Conservation (phyloP, 2,329 filamentous ascomycete species). For the Epichloe typhina region DNA sequence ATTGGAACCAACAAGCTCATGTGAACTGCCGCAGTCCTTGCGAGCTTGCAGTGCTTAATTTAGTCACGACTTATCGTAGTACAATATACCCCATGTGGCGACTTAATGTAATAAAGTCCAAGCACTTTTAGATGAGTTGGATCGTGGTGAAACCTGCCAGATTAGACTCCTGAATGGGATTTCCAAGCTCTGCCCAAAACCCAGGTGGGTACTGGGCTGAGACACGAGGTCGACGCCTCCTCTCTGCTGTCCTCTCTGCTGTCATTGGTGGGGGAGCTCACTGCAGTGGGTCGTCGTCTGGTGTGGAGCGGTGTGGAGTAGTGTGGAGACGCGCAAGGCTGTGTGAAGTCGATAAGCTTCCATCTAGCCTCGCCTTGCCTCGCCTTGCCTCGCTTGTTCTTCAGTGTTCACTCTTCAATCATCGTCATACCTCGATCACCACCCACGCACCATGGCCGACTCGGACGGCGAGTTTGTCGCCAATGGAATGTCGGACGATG, state of each 20-base stretch:
- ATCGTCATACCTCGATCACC: neutral
- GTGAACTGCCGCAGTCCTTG: neutral
- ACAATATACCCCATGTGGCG: constrained; percentile 6
- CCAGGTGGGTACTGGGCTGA: too few relatives aligned
- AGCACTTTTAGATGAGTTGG: neutral
- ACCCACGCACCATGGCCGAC: constrained; percentile 45
- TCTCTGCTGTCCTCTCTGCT: neutral
- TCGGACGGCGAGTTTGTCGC: constrained; percentile 59
- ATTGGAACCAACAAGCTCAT: neutral
- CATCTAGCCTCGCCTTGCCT: neutral
- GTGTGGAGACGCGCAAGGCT: constrained; percentile 1
- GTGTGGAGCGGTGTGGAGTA: neutral
- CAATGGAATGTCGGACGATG: constrained; percentile 52
- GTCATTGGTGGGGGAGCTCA: neutral
- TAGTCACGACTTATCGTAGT: constrained; percentile 2
- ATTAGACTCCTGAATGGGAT: too few relatives aligned
- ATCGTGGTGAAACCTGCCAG: neutral
- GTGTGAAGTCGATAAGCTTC: neutral
- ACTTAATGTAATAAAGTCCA: constrained; percentile 4
- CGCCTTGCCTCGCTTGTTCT: neutral
- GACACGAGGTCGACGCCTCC: neutral
- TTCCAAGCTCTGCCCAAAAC: too few relatives aligned
- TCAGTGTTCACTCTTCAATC: neutral
- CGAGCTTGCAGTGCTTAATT: neutral
- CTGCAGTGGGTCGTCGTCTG: neutral